These are phyloP conservation scores for Penstemon newberryi DNA, from an alignment of 257 asterid species.

Conservation along the genomic window DNA sequence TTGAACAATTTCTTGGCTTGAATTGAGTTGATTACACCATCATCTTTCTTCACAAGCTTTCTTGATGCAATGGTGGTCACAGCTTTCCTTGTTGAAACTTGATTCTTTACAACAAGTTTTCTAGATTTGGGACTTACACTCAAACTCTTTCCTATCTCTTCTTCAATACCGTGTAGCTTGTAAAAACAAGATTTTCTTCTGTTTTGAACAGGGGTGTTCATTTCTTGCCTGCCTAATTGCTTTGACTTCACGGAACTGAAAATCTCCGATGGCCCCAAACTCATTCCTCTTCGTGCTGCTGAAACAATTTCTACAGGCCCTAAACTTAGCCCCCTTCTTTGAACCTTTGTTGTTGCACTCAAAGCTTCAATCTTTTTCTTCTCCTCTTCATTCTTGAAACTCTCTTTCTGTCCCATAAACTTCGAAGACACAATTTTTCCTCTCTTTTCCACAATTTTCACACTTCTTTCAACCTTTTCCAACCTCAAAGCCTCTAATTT, in stretches of 20 bases:
- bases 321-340: conserved; percentile 78
- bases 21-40: conserved; percentile 43
- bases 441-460: conserved; percentile 46
- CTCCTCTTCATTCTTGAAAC: conserved; percentile 15
- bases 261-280: conserved; percentile 85
- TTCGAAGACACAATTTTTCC: conserved; percentile 60
- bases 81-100: conserved; percentile 57
- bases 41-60: conserved; percentile 68
- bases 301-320: conserved; percentile 77
- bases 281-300: conserved; percentile 57
- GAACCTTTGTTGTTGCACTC: conserved; percentile 38
- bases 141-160: conserved; percentile 50
- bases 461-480: conserved; percentile 52
- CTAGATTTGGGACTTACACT: conserved; percentile 60
- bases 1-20: conserved; percentile 85
- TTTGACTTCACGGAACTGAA: conserved; percentile 37
- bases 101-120: conserved; percentile 39
- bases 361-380: conserved; percentile 32
- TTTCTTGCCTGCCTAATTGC: conserved; percentile 10
- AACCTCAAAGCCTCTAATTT: conserved; percentile 62
- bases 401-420: conserved; percentile 61
- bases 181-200: conserved; percentile 76
- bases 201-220: conserved; percentile 58
- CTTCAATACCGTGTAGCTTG: conserved; percentile 74
- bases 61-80: conserved; percentile 65